Conservation (phyloP, 2,329 filamentous ascomycete genomes). For the Pseudonectria foliicola region DNA sequence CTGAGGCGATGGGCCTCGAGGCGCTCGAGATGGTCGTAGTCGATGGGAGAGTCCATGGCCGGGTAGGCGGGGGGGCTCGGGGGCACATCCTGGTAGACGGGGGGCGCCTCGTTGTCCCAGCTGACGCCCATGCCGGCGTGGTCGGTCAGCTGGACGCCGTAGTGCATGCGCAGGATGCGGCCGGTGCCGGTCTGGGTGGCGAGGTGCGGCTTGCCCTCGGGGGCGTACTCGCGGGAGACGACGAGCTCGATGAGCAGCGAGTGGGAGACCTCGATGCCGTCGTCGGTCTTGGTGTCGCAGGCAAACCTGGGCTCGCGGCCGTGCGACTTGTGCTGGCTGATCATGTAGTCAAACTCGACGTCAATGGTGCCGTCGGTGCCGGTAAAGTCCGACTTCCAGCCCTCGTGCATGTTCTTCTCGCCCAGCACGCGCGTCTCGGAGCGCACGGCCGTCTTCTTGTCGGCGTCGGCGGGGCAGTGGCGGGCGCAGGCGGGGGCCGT, state of each 20-base stretch:
- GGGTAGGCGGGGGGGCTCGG: constrained; percentile 71
- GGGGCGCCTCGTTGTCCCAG: constrained; percentile 95
- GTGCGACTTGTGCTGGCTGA: constrained; percentile 32
- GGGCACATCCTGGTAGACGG: constrained; percentile 89
- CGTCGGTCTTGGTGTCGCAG: constrained; percentile 69
- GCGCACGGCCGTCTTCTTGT: constrained; percentile 57
- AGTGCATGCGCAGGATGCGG: constrained; percentile 87
- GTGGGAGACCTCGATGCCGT: constrained; percentile 75
- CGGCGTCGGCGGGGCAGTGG: constrained; percentile 53
- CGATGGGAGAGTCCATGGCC: constrained; percentile 26
- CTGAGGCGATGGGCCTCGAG: constrained; percentile 24
- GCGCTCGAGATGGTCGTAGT: constrained; percentile 33
- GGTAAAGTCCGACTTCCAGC: constrained; percentile 74
- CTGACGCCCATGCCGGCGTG: constrained; percentile 80
- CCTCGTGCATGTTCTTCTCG: constrained; percentile 71
- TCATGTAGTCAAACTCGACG: constrained; percentile 66
- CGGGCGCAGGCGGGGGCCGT: constrained; percentile 73
- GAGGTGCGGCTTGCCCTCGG: constrained; percentile 58
- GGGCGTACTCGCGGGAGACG: constrained; percentile 82
- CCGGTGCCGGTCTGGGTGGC: constrained; percentile 84
- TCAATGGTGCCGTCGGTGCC: constrained; percentile 55
- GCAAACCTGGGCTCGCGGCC: constrained; percentile 54
- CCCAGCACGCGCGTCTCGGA: constrained; percentile 72
- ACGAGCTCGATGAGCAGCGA: constrained; percentile 88
- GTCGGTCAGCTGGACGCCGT: constrained; percentile 75